Evolutionary conservation across 2,329 filamentous ascomycete species (phyloP).

Genomic region (Clonostachys rhizophaga): DNA sequence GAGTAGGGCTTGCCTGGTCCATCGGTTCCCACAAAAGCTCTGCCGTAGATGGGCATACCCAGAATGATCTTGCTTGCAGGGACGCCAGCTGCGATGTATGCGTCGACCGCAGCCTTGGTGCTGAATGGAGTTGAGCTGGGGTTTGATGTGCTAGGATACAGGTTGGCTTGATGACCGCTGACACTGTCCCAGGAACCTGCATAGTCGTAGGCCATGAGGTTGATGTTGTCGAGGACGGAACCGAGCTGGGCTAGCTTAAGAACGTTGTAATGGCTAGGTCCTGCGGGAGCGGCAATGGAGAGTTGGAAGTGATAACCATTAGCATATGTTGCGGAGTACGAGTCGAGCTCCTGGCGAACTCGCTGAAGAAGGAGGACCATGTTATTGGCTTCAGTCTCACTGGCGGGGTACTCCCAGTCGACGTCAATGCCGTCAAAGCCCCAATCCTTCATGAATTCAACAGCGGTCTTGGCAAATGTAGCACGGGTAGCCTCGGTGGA

Average conservation of each 20-base stretch:
- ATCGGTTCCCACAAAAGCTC: slow-evolving; percentile 33
- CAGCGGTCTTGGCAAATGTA: slow-evolving; percentile 65
- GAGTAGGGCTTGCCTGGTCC: slow-evolving; percentile 61
- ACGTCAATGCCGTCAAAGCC: slow-evolving; percentile 52
- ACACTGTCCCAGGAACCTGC: slow-evolving; percentile 64
- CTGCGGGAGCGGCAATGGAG: slow-evolving; percentile 47
- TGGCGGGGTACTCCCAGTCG: slow-evolving; percentile 32
- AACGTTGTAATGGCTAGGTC: slow-evolving; percentile 39
- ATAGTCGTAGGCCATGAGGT: slow-evolving; percentile 76
- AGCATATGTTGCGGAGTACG: slow-evolving; percentile 37
- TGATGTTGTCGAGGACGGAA: slow-evolving; percentile 47
- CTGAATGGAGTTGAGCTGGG: slow-evolving; percentile 63
- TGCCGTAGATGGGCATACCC: slow-evolving; percentile 62
- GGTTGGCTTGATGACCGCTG: slow-evolving; percentile 68
- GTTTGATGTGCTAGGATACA: slow-evolving; percentile 51
- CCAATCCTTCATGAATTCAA: slow-evolving; percentile 67
- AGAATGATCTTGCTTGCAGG: slow-evolving; percentile 64
- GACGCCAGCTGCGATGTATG: slow-evolving; percentile 62
- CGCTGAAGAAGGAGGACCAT: slow-evolving; percentile 37
- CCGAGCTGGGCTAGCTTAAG: slow-evolving; percentile 44
- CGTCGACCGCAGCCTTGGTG: slow-evolving; percentile 58
- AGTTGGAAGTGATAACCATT: slow-evolving; percentile 46
- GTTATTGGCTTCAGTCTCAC: slow-evolving; percentile 32
- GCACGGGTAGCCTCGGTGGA: slow-evolving; percentile 56
- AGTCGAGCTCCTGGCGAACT: slow-evolving; percentile 40